Conservation (phyloP, 1,284 basidiomycete species). For the Cystobasidiaceae sp. region DNA sequence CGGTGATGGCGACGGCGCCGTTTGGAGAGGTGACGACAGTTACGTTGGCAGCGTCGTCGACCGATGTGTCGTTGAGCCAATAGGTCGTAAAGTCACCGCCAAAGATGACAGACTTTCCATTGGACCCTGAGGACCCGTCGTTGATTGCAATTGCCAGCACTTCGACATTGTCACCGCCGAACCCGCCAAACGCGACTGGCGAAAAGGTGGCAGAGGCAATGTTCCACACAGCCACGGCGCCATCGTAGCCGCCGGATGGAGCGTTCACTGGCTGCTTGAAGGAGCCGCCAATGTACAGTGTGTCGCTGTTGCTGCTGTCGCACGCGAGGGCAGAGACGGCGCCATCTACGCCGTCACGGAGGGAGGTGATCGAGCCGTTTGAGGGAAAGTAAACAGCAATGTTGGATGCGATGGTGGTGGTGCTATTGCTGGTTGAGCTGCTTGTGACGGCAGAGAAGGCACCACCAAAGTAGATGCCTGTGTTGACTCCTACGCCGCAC, state of each 20-base stretch:
- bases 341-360: conserved; percentile 72
- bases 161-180: conserved; percentile 60
- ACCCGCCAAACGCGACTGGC: conserved; percentile 71
- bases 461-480: conserved; percentile 45
- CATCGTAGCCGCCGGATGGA: conserved; percentile 54
- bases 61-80: conserved; percentile 28
- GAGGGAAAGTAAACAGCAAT: conserved; percentile 71
- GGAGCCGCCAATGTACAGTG: conserved; percentile 78
- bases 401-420: conserved; percentile 55
- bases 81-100: conserved; percentile 65
- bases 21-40: conserved; percentile 46
- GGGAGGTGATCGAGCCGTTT: conserved; percentile 60
- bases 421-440: too few relatives aligned
- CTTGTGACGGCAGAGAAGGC: conserved; percentile 44
- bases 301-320: conserved; percentile 66
- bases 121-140: conserved; percentile 72
- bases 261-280: conserved; percentile 54
- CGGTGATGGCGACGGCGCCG: conserved; percentile 24
- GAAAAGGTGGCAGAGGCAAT: conserved; percentile 62
- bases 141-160: conserved; percentile 48
- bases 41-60: conserved; percentile 59
- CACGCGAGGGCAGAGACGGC: conserved; percentile 73
- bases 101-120: conserved; percentile 70
- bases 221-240: conserved; percentile 76
- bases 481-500: too few relatives aligned